Conservation (phyloP, 31 red algal species). For the Odonthalia washingtoniensis region DNA sequence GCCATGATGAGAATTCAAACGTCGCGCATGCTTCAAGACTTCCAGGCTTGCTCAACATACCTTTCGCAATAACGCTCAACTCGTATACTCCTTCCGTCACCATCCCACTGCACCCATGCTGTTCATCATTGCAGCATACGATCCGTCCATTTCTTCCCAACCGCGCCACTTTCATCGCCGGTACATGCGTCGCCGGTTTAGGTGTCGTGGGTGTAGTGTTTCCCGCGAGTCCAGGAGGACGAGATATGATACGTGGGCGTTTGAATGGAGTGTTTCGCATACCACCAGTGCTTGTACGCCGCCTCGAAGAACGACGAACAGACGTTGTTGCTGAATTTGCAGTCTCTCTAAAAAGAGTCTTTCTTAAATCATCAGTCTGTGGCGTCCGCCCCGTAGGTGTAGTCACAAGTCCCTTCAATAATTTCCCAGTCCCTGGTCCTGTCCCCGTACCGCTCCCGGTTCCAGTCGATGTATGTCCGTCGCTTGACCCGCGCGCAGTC, state of each 20-base stretch:
- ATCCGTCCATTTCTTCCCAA: conserved; percentile 39
- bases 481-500: too few relatives aligned
- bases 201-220: not conserved
- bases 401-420: conserved; percentile 7
- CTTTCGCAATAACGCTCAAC: not conserved
- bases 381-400: conserved; percentile 39
- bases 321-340: not conserved
- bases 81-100: not conserved
- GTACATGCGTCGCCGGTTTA: conserved; percentile 19
- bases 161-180: conserved; percentile 23
- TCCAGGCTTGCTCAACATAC: not conserved
- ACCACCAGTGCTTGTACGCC: not conserved
- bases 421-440: not conserved
- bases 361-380: conserved; percentile 14
- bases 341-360: conserved; percentile 15
- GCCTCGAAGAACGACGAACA: conserved; percentile 18
- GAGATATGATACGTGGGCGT: conserved; percentile 37
- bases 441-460: conserved; percentile 6
- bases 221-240: not conserved
- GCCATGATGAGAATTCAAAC: not conserved
- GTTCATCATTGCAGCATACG: conserved; percentile 36
- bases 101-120: not conserved
- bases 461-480: too few relatives aligned
- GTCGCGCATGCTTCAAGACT: conserved; percentile 29
- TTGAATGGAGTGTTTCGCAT: conserved; percentile 61